Percentiles rank a stretch among this genome's conserved stretches.
phyloP scores from a whole-genome alignment of 345 rosid species.

The Eucalyptus lansdowneana region DNA sequence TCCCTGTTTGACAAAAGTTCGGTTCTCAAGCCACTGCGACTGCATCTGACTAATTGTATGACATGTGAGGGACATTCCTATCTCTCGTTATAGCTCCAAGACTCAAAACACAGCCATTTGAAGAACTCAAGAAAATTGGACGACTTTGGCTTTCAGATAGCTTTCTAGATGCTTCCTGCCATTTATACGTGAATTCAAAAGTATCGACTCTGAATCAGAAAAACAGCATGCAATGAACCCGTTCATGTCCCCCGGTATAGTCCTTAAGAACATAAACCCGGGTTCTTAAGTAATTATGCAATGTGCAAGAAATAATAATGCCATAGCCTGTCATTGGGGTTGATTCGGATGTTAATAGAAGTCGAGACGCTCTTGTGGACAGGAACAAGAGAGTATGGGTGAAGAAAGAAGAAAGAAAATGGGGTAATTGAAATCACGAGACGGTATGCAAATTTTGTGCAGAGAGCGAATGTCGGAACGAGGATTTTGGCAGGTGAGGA shows the following conservation, averaged over 20 bases:
- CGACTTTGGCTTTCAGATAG: not conserved
- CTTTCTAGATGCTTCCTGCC: not conserved
- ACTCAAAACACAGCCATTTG: not conserved
- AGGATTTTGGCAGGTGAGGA: slow-evolving; percentile 11
- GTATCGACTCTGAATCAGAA: not conserved
- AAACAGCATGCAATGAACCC: not conserved
- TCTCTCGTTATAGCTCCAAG: not conserved
- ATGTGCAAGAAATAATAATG: no score
- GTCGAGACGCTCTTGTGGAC: not conserved
- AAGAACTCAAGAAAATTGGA: not conserved
- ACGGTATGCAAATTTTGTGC: not conserved
- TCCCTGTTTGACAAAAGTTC: not conserved
- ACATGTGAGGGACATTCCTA: not conserved
- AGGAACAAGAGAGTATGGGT: not conserved
- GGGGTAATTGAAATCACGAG: not conserved
- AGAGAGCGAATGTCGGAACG: slow-evolving; percentile 1
- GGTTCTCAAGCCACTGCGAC: not conserved
- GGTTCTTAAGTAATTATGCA: not conserved
- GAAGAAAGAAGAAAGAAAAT: not conserved
- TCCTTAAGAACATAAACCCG: not conserved
- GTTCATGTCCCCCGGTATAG: not conserved
- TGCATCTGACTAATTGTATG: not conserved
- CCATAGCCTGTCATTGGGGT: not conserved
- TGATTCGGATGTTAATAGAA: not conserved
- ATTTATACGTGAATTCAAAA: not conserved